phyloP scores from a whole-genome alignment of 2,329 filamentous ascomycete genomes.

The Ophiognomonia clavigignenti-juglandacearum region DNA sequence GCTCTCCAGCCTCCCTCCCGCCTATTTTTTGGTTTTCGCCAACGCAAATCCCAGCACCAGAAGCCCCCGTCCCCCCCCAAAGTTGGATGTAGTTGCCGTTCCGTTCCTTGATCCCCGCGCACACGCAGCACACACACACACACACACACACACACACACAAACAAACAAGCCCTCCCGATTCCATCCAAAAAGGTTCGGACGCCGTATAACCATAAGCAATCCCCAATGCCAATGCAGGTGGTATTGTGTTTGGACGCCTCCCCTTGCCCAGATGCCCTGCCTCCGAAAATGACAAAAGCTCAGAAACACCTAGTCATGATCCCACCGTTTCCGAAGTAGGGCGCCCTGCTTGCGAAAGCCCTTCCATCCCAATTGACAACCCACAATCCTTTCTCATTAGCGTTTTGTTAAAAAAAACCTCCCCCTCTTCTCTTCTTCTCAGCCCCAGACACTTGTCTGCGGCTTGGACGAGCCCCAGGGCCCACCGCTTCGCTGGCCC shows the following conservation, averaged over 20 bases:
- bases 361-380: background rate
- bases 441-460: conserved; percentile 95
- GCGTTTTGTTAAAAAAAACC: too few species aligned
- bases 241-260: conserved; percentile 17
- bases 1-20: background rate
- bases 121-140: too few species aligned
- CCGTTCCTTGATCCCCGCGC: too few species aligned
- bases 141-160: too few species aligned
- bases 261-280: conserved; percentile 10
- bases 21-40: background rate
- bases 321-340: conserved; percentile 9
- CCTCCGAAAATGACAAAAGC: conserved; percentile 14
- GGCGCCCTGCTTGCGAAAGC: background rate
- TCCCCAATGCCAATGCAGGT: conserved; percentile 16
- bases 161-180: too few species aligned
- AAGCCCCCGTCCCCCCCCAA: too few species aligned
- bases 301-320: conserved; percentile 12
- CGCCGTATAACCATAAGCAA: too few species aligned
- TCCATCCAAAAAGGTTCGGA: too few species aligned
- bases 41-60: too few species aligned
- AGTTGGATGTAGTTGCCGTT: too few species aligned
- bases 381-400: background rate
- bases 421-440: background rate
- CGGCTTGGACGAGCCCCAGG: conserved; percentile 55
- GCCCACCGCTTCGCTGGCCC: conserved; percentile 62